These are phyloP conservation scores for Didymella glomerata DNA, from an alignment of 2,329 filamentous ascomycete genomes.

Conservation along the genomic window DNA sequence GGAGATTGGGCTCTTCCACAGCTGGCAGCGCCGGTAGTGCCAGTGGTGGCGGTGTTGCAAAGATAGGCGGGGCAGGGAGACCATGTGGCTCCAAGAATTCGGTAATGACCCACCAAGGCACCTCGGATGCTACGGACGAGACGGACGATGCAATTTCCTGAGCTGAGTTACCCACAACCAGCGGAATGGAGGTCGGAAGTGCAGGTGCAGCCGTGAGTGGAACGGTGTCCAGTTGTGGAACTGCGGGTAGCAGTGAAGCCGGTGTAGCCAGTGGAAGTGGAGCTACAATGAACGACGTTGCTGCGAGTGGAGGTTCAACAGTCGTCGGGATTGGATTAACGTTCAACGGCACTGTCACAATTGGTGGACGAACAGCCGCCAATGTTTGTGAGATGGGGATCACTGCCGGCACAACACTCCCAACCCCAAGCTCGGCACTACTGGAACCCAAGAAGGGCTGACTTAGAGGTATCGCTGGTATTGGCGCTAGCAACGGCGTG, in stretches of 20 bases:
- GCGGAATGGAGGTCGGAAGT: not conserved
- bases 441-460: too few relatives aligned
- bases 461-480: too few relatives aligned
- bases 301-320: not conserved
- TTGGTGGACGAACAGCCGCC: too few relatives aligned
- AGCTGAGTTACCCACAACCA: not conserved
- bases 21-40: not conserved
- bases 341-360: too few relatives aligned
- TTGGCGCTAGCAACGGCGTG: too few relatives aligned
- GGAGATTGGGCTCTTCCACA: not conserved
- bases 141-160: not conserved
- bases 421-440: too few relatives aligned
- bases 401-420: too few relatives aligned
- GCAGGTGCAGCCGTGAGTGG: not conserved
- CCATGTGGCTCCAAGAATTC: not conserved
- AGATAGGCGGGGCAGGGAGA: not conserved
- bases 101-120: not conserved
- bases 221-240: not conserved
- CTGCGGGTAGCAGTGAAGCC: not conserved
- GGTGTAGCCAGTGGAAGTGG: not conserved
- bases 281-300: not conserved
- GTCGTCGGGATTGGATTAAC: too few relatives aligned
- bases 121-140: not conserved
- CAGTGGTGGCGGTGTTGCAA: not conserved
- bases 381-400: too few relatives aligned